phyloP scores from a whole-genome alignment of 2,329 filamentous ascomycete genomes.

The Dendrostoma leiphaemia region DNA sequence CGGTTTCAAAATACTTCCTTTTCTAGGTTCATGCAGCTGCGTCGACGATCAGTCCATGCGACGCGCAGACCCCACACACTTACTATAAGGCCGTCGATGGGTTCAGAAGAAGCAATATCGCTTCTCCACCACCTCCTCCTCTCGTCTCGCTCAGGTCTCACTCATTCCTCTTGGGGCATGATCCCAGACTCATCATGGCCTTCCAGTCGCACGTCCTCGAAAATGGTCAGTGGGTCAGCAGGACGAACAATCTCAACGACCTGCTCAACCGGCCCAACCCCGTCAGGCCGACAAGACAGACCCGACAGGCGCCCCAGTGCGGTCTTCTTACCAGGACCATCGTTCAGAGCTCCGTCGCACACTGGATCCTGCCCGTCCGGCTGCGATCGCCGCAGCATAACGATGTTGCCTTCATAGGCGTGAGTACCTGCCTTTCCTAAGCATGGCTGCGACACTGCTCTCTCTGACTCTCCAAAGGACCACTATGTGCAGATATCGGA shows the following conservation, averaged over 20 bases:
- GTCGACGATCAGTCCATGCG: not conserved
- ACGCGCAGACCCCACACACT: not conserved
- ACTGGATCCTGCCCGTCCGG: constrained; percentile 76
- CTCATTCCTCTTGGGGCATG: not conserved
- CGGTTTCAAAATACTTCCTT: not conserved
- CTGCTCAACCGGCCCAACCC: constrained; percentile 37
- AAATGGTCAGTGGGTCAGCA: constrained; percentile 56
- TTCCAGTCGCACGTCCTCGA: constrained; percentile 55
- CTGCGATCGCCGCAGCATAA: constrained; percentile 68
- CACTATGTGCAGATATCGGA: constrained; percentile 80
- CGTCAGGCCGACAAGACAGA: constrained; percentile 29
- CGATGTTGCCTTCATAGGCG: constrained; percentile 83
- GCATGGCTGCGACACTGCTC: constrained; percentile 24
- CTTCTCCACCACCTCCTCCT: not conserved
- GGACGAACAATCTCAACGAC: constrained; percentile 45
- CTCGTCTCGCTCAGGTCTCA: not conserved
- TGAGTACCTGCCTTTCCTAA: constrained; percentile 46
- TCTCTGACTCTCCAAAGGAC: constrained; percentile 48
- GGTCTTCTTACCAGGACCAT: constrained; percentile 80
- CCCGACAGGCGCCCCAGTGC: constrained; percentile 48
- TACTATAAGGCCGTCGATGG: too few species aligned
- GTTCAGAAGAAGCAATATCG: not conserved
- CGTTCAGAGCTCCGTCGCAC: constrained; percentile 70
- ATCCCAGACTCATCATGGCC: constrained; percentile 34
- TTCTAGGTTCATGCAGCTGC: too few species aligned